Base-by-base conservation (phyloP, 495 filamentous ascomycete genomes). In the Hypoxylon lenormandii region DNA sequence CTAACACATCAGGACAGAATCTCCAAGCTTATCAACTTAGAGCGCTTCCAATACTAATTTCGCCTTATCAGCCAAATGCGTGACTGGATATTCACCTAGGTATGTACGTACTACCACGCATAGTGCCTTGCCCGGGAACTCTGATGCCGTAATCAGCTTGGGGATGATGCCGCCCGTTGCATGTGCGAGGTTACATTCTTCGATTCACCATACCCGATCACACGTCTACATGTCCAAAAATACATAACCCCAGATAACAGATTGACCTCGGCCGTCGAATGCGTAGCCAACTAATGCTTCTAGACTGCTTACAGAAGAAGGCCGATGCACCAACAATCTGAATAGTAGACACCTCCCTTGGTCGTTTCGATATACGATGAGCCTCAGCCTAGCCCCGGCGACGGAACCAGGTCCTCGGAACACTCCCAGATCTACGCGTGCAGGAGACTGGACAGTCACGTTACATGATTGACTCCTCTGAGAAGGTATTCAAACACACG, bases 121-220 rank as follows among this genome's bases (percentile, higher is more conserved):
- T 43, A 18, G 7, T 43, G 13, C 36, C 36, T 18, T 43, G 40
- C 40, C 16, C 3, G 53, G 54, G 26, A 48, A 45, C 49, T 26
- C 23, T 33, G 15, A 4, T n/a, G 59, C 40, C 22, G 47, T 15
- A 62, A 23, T 16, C 16, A 12, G 46, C 1, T 11, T 12, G 43
- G 38, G 28, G 36, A 46, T 40, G 15, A 4, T 21, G n/a, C 19
- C 19, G 0, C 56, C 19, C 30, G 42, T 49, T 19, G 22, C 40
- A 46, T 48, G 16, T 33, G 45, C 36, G 58, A 62, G 51, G 64
- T 68, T 68, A 68, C 64, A 57, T 62, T 36, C 50, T 50, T 36
- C 8, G 33, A 36, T 60, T 49, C 55, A 60, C 28, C 40, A 13
- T 7, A 5, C 49, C 50, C 38, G 26, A 53, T 46, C 23, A 46